phyloP scores from a whole-genome alignment of 176 grass and related monocot genomes.

The Oryza officinalis region DNA sequence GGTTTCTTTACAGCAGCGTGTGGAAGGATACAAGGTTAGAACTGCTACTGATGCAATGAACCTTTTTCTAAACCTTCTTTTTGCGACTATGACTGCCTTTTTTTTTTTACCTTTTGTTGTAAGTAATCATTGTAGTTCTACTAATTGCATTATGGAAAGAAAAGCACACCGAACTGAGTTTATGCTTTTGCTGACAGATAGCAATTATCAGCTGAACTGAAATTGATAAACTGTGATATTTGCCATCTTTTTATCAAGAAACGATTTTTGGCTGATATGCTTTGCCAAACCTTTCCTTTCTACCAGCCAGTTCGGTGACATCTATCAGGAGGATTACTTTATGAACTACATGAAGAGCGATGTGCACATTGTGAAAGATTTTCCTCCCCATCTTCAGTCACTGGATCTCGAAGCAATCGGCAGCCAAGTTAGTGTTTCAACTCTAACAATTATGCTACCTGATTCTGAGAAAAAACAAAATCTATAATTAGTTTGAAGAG shows the following conservation, averaged over 20 bases:
- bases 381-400: constrained; percentile 64
- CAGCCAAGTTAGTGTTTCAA: constrained; percentile 62
- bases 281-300: constrained; percentile 2
- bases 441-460: neutral
- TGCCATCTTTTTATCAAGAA: neutral
- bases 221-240: neutral
- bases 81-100: too few species aligned
- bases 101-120: neutral
- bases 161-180: neutral
- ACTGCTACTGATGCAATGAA: neutral
- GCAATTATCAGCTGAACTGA: neutral
- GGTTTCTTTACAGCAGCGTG: constrained; percentile 87
- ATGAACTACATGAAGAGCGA: constrained; percentile 82
- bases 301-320: constrained; percentile 91
- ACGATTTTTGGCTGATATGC: neutral
- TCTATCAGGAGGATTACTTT: constrained; percentile 94
- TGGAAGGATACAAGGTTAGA: constrained; percentile 89
- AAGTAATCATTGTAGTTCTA: neutral
- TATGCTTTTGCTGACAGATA: neutral
- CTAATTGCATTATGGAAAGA: neutral
- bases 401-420: constrained; percentile 78
- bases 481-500: neutral
- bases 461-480: neutral
- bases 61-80: neutral
- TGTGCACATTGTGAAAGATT: constrained; percentile 75